phyloP scores from a whole-genome alignment of 164 flowering plant genomes.

The Nymphaea thermarum region DNA sequence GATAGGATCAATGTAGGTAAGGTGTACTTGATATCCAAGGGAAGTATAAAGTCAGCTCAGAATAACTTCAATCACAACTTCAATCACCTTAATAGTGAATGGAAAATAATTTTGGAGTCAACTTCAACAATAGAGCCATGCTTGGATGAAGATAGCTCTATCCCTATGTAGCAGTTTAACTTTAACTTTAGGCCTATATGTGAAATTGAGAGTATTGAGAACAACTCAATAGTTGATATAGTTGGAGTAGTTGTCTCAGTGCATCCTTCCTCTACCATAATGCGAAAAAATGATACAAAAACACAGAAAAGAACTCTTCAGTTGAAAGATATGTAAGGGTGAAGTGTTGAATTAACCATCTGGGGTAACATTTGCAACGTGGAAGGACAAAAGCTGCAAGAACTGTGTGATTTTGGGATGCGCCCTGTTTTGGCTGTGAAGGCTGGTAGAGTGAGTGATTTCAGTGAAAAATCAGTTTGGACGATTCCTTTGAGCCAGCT shows the following conservation, averaged over 20 bases:
- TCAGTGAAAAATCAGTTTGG: slow-evolving; percentile 77
- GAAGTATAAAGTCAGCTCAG: slow-evolving; percentile 67
- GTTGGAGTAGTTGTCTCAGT: no score
- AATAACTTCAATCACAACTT: slow-evolving; percentile 61
- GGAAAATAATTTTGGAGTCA: slow-evolving; percentile 42
- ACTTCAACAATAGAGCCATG: slow-evolving; percentile 60
- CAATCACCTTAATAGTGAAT: slow-evolving; percentile 23
- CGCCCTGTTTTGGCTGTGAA: slow-evolving; percentile 87
- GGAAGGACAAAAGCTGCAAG: slow-evolving; percentile 74
- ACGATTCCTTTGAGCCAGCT: slow-evolving; percentile 60
- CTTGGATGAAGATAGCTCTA: slow-evolving; percentile 39
- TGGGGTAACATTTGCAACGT: slow-evolving; percentile 82
- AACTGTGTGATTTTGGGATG: slow-evolving; percentile 56
- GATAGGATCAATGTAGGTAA: slow-evolving; percentile 66
- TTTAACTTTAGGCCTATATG: slow-evolving; percentile 71
- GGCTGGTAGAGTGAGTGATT: slow-evolving; percentile 67
- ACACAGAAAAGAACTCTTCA: no score
- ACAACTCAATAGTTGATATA: no score
- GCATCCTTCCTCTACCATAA: slow-evolving; percentile 48
- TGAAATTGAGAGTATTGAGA: no score
- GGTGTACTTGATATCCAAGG: slow-evolving; percentile 72
- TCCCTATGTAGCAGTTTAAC: slow-evolving; percentile 47
- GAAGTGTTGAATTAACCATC: slow-evolving; percentile 80
- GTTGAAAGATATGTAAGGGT: slow-evolving; percentile 58
- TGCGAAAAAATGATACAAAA: slow-evolving; percentile 67